Percentiles rank a stretch among this genome's conserved stretches.
Conservation (phyloP, 1,139 yeast genomes). For the Kurtzmaniella quercitrusa region DNA sequence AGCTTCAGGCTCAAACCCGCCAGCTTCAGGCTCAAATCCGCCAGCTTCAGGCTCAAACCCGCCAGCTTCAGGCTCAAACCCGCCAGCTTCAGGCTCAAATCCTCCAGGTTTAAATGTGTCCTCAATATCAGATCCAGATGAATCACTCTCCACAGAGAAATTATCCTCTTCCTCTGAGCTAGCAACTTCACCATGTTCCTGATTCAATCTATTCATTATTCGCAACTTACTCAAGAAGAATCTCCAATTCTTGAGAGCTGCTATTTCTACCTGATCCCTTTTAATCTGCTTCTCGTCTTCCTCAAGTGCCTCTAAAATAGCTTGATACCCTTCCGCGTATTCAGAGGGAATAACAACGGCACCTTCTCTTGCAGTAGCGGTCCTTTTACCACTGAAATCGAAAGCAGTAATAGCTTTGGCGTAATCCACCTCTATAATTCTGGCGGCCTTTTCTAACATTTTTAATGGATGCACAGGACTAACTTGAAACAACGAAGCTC, state of each 20-base stretch:
- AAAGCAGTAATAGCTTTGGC: slow-evolving; percentile 89
- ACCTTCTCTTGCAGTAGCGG: slow-evolving; percentile 62
- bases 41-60: slow-evolving; percentile 9
- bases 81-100: slow-evolving; percentile 5
- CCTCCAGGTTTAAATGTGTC: slow-evolving; percentile 9
- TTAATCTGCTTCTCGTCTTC: slow-evolving; percentile 53
- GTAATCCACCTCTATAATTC: slow-evolving; percentile 63
- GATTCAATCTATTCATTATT: slow-evolving; percentile 64
- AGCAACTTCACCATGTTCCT: slow-evolving; percentile 57
- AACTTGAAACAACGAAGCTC: slow-evolving; percentile 55
- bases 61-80: slow-evolving; percentile 13
- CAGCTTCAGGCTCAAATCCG: slow-evolving; percentile 5
- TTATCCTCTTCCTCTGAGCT: slow-evolving; percentile 7
- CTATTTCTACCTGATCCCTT: slow-evolving; percentile 39
- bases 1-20: slow-evolving; percentile 6
- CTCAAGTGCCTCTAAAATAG: slow-evolving; percentile 50
- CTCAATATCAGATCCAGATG: slow-evolving; percentile 5
- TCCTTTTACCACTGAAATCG: slow-evolving; percentile 51
- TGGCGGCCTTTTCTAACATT: slow-evolving; percentile 66
- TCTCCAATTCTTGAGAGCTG: slow-evolving; percentile 71
- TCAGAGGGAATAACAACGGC: slow-evolving; percentile 75
- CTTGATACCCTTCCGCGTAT: slow-evolving; percentile 59
- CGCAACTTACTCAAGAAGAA: slow-evolving; percentile 65
- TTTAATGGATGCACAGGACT: slow-evolving; percentile 30
- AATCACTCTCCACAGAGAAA: neutral